These are phyloP conservation scores for Trichophyton simii DNA, from an alignment of 2,329 filamentous ascomycete species.

Conservation along the genomic window DNA sequence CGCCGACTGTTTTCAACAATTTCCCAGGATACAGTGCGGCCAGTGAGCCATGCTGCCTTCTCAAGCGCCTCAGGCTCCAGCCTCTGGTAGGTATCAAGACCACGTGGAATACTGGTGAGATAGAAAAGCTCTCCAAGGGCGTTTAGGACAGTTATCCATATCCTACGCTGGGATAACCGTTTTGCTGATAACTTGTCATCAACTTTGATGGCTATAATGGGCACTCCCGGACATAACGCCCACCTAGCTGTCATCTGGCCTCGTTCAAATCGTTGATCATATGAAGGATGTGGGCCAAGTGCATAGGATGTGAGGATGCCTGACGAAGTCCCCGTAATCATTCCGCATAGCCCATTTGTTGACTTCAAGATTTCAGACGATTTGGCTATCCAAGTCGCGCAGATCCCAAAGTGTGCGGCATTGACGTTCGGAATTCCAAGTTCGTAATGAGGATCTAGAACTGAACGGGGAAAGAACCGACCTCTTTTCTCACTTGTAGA, in stretches of 20 bases:
- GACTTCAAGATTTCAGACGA: conserved; percentile 56
- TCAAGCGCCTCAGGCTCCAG: conserved; percentile 41
- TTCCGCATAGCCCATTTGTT: conserved; percentile 67
- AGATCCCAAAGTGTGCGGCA: conserved; percentile 56
- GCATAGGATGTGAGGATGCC: conserved; percentile 75
- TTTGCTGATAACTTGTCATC: conserved; percentile 69
- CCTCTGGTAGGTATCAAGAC: conserved; percentile 39
- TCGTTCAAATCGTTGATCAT: conserved; percentile 50
- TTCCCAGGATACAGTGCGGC: conserved; percentile 68
- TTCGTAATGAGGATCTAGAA: conserved; percentile 48
- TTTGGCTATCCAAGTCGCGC: conserved; percentile 82
- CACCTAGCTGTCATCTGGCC: conserved; percentile 79
- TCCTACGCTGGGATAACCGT: conserved; percentile 55
- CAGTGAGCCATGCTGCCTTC: conserved; percentile 65
- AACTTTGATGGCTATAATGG: conserved; percentile 69
- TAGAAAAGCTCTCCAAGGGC: conserved; percentile 87
- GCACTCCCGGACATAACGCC: conserved; percentile 84
- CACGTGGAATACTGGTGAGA: conserved; percentile 55
- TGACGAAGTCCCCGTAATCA: conserved; percentile 69
- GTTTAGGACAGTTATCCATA: conserved; percentile 91
- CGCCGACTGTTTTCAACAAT: conserved; percentile 67
- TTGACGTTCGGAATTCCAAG: conserved; percentile 67
- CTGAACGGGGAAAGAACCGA: conserved; percentile 55
- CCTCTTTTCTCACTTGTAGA: conserved; percentile 62
- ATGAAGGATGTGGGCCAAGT: conserved; percentile 49